phyloP scores from a whole-genome alignment of 192 early-diverging fungal species.

The Dissophora globulifera region DNA sequence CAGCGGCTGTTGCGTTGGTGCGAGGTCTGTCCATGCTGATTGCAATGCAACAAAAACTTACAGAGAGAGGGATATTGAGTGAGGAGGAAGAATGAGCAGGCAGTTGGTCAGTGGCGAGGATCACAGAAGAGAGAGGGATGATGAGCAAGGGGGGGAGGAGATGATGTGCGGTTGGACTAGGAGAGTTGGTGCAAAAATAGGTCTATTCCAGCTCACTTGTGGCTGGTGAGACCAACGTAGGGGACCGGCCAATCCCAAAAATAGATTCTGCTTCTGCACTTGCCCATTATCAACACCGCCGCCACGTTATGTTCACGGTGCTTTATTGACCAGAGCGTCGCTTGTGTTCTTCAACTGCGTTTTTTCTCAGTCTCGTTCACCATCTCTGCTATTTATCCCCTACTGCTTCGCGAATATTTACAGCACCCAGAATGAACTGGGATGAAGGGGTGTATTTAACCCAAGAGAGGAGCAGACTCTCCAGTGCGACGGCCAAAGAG shows the following conservation, averaged over 20 bases:
- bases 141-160: not conserved
- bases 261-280: not conserved
- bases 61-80: too few species aligned
- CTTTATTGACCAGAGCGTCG: too few species aligned
- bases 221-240: constrained; percentile 1
- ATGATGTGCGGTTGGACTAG: constrained; percentile 12
- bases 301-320: too few species aligned
- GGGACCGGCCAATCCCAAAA: too few species aligned
- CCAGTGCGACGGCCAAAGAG: constrained; percentile 39
- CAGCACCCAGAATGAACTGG: not conserved
- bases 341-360: too few species aligned
- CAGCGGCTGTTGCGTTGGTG: not conserved
- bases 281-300: too few species aligned
- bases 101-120: too few species aligned
- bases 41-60: not conserved
- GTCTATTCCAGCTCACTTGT: constrained; percentile 1
- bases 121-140: too few species aligned
- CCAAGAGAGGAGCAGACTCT: constrained; percentile 63
- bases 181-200: not conserved
- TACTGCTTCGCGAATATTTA: not conserved
- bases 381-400: not conserved
- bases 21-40: not conserved
- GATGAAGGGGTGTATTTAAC: too few species aligned
- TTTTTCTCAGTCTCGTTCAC: too few species aligned
- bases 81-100: not conserved